Evolutionary conservation across 257 asterid genomes (phyloP).

Genomic region (Ilex aquifolium): DNA sequence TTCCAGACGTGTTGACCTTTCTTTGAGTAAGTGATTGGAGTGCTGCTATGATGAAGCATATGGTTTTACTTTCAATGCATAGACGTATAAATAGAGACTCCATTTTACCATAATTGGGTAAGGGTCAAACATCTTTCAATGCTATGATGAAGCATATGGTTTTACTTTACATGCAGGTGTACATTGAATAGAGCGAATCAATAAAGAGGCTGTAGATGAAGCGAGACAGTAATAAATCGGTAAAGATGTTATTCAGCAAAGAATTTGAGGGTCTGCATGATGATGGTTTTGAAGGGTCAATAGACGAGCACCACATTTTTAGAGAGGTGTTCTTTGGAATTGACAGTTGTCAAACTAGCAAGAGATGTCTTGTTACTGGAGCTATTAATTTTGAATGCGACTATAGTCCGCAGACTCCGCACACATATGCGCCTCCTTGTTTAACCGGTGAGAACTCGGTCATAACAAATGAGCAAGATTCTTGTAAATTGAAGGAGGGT

Average conservation of each 20-base stretch:
- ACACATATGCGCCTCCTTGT: constrained; percentile 26
- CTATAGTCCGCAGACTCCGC: constrained; percentile 27
- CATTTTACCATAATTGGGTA: neutral
- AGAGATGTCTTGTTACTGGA: constrained; percentile 33
- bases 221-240: constrained; percentile 14
- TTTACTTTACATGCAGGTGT: neutral
- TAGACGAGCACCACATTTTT: constrained; percentile 54
- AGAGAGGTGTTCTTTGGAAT: constrained; percentile 53
- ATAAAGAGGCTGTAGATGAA: neutral
- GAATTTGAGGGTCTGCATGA: constrained; percentile 58
- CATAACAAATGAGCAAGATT: constrained; percentile 39
- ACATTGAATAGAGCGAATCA: neutral
- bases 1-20: neutral
- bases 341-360: constrained; percentile 27
- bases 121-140: too few species aligned
- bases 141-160: neutral
- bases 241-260: constrained; percentile 38
- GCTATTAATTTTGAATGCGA: constrained; percentile 30
- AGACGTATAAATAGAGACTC: neutral
- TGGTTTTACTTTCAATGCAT: neutral
- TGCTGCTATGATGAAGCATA: neutral
- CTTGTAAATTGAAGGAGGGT: constrained; percentile 26
- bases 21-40: neutral
- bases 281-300: constrained; percentile 62
- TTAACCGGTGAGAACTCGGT: constrained; percentile 53